Base-by-base conservation (phyloP, 441 rosid genomes). In the Erodium trifolium region DNA sequence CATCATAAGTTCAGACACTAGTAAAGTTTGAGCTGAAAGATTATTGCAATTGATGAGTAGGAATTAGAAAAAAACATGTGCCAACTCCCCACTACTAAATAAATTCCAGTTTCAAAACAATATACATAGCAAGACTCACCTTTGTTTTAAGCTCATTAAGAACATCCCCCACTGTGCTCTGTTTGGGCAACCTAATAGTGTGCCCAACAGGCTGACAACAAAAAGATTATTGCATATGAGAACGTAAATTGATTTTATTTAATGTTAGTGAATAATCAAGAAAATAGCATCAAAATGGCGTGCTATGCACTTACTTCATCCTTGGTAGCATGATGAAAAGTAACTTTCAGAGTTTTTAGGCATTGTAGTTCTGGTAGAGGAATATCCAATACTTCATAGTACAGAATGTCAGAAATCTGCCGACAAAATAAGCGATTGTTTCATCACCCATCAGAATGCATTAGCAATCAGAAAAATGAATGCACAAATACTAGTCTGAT, bases 291-390 rank as follows among this genome's bases (percentile, higher is more conserved):
- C 57, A 62, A 70, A 60, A 67, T 3, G 69, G 47, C 39, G 70
- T 23, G n/a, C 9, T 72, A 62, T 51, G 71, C 65, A 83, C 86
- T 72, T 68, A 86, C 93, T 73, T 86, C 93, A 75, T 88, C 91
- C 80, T 88, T 86, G 16, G 86, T 85, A 65, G 91, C 86, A 76
- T 82, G 87, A 79, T 88, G 91, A 53, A 86, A 88, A 72, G 87
- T 87, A 76, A 88, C 88, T 77, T 86, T 86, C 72, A 88, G 73
- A 70, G 89, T 85, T 78, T 88, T 86, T 66, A 88, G 85, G 70
- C 89, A 82, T 79, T 88, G 88, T 65, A 88, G 80, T 77, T 88
- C 89, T 72, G 93, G 91, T 73, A 88, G 83, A 72, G 93, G 89
- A 70, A 88, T 88, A 73, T 86, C 91, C 80, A 88, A 76, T 16